phyloP scores from a whole-genome alignment of 768 basidiomycete genomes.

The Podaxis pistillaris region DNA sequence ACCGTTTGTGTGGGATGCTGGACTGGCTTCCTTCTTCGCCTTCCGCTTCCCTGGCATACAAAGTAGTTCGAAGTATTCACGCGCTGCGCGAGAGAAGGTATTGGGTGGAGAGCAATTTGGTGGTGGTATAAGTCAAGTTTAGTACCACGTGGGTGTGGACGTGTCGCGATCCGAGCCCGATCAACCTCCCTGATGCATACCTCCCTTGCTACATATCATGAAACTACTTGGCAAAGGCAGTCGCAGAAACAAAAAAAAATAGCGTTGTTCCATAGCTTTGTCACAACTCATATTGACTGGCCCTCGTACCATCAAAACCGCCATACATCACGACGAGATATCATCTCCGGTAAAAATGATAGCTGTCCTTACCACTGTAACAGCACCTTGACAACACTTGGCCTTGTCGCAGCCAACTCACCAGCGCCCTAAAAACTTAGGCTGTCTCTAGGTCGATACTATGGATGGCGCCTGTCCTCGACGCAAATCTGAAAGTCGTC shows the following conservation, averaged over 20 bases:
- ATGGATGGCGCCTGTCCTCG: no score
- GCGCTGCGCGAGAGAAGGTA: neutral
- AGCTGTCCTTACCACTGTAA: neutral
- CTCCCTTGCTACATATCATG: neutral
- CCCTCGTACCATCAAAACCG: neutral
- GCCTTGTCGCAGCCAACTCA: no score
- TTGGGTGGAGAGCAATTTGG: neutral
- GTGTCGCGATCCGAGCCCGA: neutral
- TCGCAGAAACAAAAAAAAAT: neutral
- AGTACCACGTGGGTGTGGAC: conserved; percentile 12
- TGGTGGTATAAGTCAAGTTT: conserved; percentile 3
- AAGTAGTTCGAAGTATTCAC: neutral
- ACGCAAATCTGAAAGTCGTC: no score
- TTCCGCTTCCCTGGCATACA: conserved; percentile 13
- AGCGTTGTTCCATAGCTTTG: neutral
- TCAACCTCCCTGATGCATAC: neutral
- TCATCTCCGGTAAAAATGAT: no score
- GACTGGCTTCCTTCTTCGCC: conserved; percentile 3
- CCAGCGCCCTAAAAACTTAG: no score
- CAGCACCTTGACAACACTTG: no score
- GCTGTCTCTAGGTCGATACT: no score
- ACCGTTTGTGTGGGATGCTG: conserved; percentile 3
- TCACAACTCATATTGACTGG: neutral
- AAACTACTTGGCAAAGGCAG: neutral
- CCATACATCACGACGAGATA: neutral